Evolutionary conservation across 768 basidiomycete species (phyloP), one percentile per base, ranked within the genome.

Genomic region (Myochromella boudieri): DNA sequence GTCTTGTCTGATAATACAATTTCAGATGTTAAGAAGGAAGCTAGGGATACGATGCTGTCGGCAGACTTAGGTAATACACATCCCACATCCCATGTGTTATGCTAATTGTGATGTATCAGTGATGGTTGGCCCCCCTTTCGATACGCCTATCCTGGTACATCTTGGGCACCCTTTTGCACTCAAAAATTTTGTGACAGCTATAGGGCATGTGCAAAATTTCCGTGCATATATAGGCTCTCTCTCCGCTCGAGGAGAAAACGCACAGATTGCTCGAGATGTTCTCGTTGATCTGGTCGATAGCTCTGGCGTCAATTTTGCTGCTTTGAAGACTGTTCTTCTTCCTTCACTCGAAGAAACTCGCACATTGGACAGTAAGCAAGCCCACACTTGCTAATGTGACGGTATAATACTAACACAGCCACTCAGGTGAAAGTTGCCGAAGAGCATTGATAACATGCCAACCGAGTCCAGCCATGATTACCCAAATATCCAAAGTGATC

Each of bases 101-200:
- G n/a, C n/a, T n/a, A n/a, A n/a, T n/a, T n/a, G n/a, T n/a, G n/a
- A n/a, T n/a, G n/a, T n/a, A n/a, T n/a, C n/a, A n/a, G n/a, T n/a
- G n/a, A n/a, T n/a, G n/a, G n/a, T n/a, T n/a, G n/a, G n/a, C 21
- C 48, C 46, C 3, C 60, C 40, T 53, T 48, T 68, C 17, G 58
- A 65, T 44, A 52, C 68, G 18, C 62, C 81, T 17, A 63, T 72
- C 12, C 64, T 91, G 11, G 67, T 90, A 7, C 76, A 81, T 57
- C 69, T 90, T 14, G 63, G 68, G 6, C 87, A 89, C 57, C 87
- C 87, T 2, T 76, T 75, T 45, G 68, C 77, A 6, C 57, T 87
- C n/a, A 62, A 66, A 24, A 79, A 75, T 52, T 61, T 91, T 20
- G 59, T 69, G 17, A 59, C 64, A 6, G 75, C 78, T 14, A 55